Percentiles rank a stretch among this genome's conserved stretches.
Evolutionary conservation across 805 yeast species (phyloP).

Genomic region (Schwanniomyces occidentalis): DNA sequence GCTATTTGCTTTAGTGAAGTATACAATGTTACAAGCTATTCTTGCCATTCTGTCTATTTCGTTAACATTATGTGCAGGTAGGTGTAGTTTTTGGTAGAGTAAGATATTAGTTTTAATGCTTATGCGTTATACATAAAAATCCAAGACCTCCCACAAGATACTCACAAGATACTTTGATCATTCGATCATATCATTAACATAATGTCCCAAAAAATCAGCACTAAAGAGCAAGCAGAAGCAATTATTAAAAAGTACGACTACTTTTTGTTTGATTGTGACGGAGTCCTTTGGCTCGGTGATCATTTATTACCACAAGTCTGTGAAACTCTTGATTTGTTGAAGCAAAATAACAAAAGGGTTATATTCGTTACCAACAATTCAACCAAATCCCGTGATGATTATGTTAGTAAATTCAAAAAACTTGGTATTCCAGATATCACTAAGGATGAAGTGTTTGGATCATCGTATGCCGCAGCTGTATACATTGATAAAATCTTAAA

Average conservation of each 20-base stretch:
- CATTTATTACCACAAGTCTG: conserved; percentile 73
- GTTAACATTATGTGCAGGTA: too few species aligned
- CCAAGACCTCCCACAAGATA: too few species aligned
- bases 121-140: too few species aligned
- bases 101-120: too few species aligned
- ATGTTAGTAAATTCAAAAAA: conserved; percentile 71
- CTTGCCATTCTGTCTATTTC: too few species aligned
- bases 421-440: conserved; percentile 49
- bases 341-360: conserved; percentile 57
- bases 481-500: conserved; percentile 76
- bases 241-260: conserved; percentile 73
- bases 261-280: conserved; percentile 95
- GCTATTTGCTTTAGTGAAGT: too few species aligned
- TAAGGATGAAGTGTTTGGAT: conserved; percentile 80
- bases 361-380: conserved; percentile 95
- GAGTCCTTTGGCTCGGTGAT: conserved; percentile 92
- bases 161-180: too few species aligned
- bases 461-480: conserved; percentile 88
- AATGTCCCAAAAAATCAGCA: conserved; percentile 52
- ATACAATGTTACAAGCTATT: too few species aligned
- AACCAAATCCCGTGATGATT: conserved; percentile 80
- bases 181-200: too few species aligned
- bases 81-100: too few species aligned
- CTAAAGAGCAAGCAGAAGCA: conserved; percentile 47
- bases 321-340: conserved; percentile 71